phyloP scores from a whole-genome alignment of 352 stramenopile genomes.

The Globisporangium splendens region DNA sequence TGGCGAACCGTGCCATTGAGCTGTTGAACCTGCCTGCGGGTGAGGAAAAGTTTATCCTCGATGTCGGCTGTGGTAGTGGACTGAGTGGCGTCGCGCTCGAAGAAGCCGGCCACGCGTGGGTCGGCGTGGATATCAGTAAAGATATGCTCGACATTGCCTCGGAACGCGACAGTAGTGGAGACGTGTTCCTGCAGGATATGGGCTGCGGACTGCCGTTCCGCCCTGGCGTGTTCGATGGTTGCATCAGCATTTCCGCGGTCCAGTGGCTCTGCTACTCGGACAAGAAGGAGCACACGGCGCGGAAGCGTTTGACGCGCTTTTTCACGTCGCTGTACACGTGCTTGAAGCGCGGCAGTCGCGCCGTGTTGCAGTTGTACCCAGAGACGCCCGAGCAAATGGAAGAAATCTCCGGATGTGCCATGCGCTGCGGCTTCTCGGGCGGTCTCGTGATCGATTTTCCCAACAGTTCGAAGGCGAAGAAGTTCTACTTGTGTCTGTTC shows the following conservation, averaged over 20 bases:
- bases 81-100: slow-evolving; percentile 92
- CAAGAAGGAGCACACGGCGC: slow-evolving; percentile 92
- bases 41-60: slow-evolving; percentile 90
- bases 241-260: slow-evolving; percentile 99
- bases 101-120: slow-evolving; percentile 95
- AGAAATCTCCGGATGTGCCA: slow-evolving; percentile 87
- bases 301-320: slow-evolving; percentile 94
- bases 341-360: slow-evolving; percentile 84
- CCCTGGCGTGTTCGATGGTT: slow-evolving; percentile 97
- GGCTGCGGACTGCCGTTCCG: slow-evolving; percentile 97
- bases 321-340: slow-evolving; percentile 93
- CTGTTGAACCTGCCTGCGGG: slow-evolving; percentile 92
- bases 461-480: slow-evolving; percentile 99
- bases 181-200: slow-evolving; percentile 96
- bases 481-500: slow-evolving; percentile 99
- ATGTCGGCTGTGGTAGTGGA: slow-evolving; percentile 96
- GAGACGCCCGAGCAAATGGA: slow-evolving; percentile 97
- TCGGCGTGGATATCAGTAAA: slow-evolving; percentile 96
- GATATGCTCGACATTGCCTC: slow-evolving; percentile 99
- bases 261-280: slow-evolving; percentile 99
- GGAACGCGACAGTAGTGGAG: slow-evolving; percentile 88
- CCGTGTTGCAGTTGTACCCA: slow-evolving; percentile 99
- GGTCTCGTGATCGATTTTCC: slow-evolving; percentile 99
- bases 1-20: slow-evolving; percentile 96
- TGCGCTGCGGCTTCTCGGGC: slow-evolving; percentile 90